Percentiles rank a stretch among this genome's conserved stretches.
phyloP scores from a whole-genome alignment of 345 rosid genomes.

The Aquilaria sinensis region DNA sequence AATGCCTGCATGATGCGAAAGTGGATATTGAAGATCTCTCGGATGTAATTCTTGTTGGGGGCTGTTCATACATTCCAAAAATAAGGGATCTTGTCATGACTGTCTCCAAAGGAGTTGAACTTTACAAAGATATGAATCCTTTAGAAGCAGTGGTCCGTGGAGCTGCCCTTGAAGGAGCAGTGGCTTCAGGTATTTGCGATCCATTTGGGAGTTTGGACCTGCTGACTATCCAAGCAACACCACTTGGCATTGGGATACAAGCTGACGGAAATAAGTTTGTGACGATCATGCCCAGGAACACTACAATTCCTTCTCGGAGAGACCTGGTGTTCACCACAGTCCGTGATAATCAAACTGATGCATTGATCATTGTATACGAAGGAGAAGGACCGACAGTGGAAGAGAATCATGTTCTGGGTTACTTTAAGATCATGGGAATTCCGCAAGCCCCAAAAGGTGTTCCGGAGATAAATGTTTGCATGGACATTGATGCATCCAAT shows the following conservation, averaged over 20 bases:
- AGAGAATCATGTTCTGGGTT: conserved; percentile 76
- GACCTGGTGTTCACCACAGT: conserved; percentile 66
- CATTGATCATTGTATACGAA: conserved; percentile 65
- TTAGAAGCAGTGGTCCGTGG: conserved; percentile 82
- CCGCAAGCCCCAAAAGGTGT: conserved; percentile 65
- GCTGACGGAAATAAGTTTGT: conserved; percentile 51
- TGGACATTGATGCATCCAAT: conserved; percentile 80
- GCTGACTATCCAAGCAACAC: conserved; percentile 72
- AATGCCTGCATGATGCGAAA: conserved; percentile 67
- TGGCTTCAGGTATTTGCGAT: conserved; percentile 74
- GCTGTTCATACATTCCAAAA: conserved; percentile 67
- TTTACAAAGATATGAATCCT: conserved; percentile 48
- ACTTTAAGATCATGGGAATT: conserved; percentile 72
- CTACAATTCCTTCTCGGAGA: conserved; percentile 72
- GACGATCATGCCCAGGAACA: conserved; percentile 60
- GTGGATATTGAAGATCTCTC: conserved; percentile 44
- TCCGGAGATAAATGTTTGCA: conserved; percentile 80
- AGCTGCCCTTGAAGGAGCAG: conserved; percentile 88
- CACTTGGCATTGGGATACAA: conserved; percentile 62
- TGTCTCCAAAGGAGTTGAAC: conserved; percentile 46
- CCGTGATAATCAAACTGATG: conserved; percentile 64
- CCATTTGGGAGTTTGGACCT: conserved; percentile 82
- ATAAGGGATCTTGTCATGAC: conserved; percentile 36
- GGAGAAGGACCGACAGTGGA: conserved; percentile 45
- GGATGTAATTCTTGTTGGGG: conserved; percentile 81